Evolutionary conservation across 2,329 filamentous ascomycete species (phyloP).

Genomic region (Orbilia oligospora): DNA sequence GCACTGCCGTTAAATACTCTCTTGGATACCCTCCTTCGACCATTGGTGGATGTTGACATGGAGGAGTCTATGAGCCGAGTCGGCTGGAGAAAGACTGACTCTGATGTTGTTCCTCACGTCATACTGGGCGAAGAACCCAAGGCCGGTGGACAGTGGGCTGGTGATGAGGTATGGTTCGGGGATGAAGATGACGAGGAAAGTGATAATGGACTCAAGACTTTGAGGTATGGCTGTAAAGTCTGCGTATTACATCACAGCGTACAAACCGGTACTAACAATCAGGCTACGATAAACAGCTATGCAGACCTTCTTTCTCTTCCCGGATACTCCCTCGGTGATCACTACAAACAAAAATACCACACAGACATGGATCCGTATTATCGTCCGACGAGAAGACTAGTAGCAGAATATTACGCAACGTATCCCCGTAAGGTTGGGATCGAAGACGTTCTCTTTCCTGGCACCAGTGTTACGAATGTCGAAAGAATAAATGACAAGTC

Average conservation of each 20-base stretch:
- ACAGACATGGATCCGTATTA: slow-evolving; percentile 70
- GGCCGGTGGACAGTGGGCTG: slow-evolving; percentile 75
- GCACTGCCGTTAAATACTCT: slow-evolving; percentile 75
- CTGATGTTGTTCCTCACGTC: slow-evolving; percentile 71
- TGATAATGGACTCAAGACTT: slow-evolving; percentile 72
- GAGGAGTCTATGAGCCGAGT: slow-evolving; percentile 70
- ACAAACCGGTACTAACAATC: neutral
- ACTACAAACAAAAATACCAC: slow-evolving; percentile 68
- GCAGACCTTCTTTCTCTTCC: slow-evolving; percentile 75
- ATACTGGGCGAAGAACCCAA: slow-evolving; percentile 71
- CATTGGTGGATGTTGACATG: slow-evolving; percentile 74
- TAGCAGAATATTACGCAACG: slow-evolving; percentile 72
- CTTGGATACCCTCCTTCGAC: slow-evolving; percentile 74
- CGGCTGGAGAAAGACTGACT: slow-evolving; percentile 71
- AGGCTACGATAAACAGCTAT: slow-evolving; percentile 67
- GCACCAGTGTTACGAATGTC: slow-evolving; percentile 52
- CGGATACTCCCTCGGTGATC: slow-evolving; percentile 73
- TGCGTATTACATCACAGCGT: neutral
- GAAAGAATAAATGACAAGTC: slow-evolving; percentile 47
- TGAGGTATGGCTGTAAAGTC: slow-evolving; percentile 66
- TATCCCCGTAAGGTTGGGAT: slow-evolving; percentile 72
- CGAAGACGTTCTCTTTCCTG: slow-evolving; percentile 67
- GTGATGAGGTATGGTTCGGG: slow-evolving; percentile 68
- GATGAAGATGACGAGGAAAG: slow-evolving; percentile 50
- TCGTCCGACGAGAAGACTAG: slow-evolving; percentile 72